phyloP scores from a whole-genome alignment of 228 moss, liverwort and hornwort species.

The Sphagnum magellanicum region DNA sequence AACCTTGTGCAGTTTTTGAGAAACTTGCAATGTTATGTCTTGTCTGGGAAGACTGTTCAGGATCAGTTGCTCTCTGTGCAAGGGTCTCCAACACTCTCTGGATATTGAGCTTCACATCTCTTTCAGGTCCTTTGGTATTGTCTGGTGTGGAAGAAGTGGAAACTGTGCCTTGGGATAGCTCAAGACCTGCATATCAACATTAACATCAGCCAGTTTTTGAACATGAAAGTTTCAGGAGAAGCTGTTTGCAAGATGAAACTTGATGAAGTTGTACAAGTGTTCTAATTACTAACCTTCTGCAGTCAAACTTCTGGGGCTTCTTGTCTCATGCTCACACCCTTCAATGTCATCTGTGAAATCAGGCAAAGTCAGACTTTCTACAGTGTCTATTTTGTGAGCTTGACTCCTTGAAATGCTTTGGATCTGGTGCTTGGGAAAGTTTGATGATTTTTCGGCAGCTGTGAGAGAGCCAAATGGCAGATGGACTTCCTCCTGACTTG shows the following conservation, averaged over 20 bases:
- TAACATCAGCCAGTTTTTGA: background rate
- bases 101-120: constrained; percentile 31
- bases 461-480: too few species aligned
- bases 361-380: too few species aligned
- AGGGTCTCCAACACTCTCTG: constrained; percentile 49
- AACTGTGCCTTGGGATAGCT: background rate
- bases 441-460: too few species aligned
- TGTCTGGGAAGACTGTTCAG: constrained; percentile 10
- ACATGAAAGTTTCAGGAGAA: background rate
- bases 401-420: too few species aligned
- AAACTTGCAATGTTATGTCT: constrained; percentile 5
- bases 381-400: too few species aligned
- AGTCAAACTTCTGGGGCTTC: background rate
- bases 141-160: background rate
- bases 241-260: background rate
- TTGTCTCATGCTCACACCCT: background rate
- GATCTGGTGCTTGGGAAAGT: too few species aligned
- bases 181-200: background rate
- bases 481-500: too few species aligned
- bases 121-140: constrained; percentile 7
- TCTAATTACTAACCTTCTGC: too few species aligned
- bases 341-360: background rate
- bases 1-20: constrained; percentile 44
- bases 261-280: background rate
- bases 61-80: constrained; percentile 30